A percentile compares a stretch with the other conserved stretches of the same genome.
Conservation (phyloP, 257 asterid species). For the Cruciata laevipes region DNA sequence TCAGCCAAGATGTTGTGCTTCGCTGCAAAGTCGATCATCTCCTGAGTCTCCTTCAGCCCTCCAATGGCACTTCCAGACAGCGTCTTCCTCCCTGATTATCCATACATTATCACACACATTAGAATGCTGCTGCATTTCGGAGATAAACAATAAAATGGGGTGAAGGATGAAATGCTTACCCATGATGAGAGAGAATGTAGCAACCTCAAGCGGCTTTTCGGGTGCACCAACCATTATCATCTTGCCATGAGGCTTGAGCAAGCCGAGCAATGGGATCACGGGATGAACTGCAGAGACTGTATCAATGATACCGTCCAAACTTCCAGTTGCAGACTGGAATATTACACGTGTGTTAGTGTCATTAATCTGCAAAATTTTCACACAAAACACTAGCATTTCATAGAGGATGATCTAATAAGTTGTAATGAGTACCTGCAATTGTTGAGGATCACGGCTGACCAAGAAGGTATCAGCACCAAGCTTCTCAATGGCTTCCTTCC, state of each 20-base stretch:
- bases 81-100: conserved; percentile 20
- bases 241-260: conserved; percentile 47
- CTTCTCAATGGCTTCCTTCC: conserved; percentile 33
- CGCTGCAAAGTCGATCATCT: conserved; percentile 24
- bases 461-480: conserved; percentile 45
- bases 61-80: conserved; percentile 23
- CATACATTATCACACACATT: not conserved
- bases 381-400: not conserved
- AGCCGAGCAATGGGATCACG: conserved; percentile 31
- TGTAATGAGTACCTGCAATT: conserved; percentile 26
- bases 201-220: conserved; percentile 47
- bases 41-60: conserved; percentile 25
- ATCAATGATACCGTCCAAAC: conserved; percentile 52
- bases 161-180: conserved; percentile 22
- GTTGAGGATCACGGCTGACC: conserved; percentile 30
- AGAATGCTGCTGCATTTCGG: not conserved
- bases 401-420: too few relatives aligned
- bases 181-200: conserved; percentile 30
- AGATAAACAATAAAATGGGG: not conserved
- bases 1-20: conserved; percentile 7
- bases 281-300: conserved; percentile 49
- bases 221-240: conserved; percentile 54
- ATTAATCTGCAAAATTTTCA: not conserved
- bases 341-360: not conserved
- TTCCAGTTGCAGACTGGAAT: conserved; percentile 36